A percentile compares a stretch with the other conserved stretches of the same genome.
Evolutionary conservation across 164 flowering plant species (phyloP).

Genomic region (Vitis vinifera): ASM3070453v1 NC_081818.1:29082501-29083000

Average conservation of each 20-base stretch:
- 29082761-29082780: conserved; percentile 19
- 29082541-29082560: conserved; percentile 16
- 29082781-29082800: too few species aligned
- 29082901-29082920: conserved; percentile 99
- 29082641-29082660: conserved; percentile 95
- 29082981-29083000: conserved; percentile 96
- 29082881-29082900: conserved; percentile 93
- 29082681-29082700: conserved; percentile 75
- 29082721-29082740: conserved; percentile 92
- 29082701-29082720: conserved; percentile 97
- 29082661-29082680: conserved; percentile 91
- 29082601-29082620: conserved; percentile 36
- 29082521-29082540: conserved; percentile 88
- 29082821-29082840: too few species aligned
- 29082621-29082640: conserved; percentile 79
- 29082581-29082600: background rate
- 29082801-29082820: too few species aligned
- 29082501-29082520: conserved; percentile 64
- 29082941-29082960: conserved; percentile 94
- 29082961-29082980: conserved; percentile 98
- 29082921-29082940: conserved; percentile 96
- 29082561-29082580: background rate
- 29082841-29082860: too few species aligned
- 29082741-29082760: conserved; percentile 95
- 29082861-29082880: too few species aligned